These are phyloP conservation scores for Apiospora aurea DNA, from an alignment of 2,329 filamentous ascomycete genomes.

Conservation along the genomic window DNA sequence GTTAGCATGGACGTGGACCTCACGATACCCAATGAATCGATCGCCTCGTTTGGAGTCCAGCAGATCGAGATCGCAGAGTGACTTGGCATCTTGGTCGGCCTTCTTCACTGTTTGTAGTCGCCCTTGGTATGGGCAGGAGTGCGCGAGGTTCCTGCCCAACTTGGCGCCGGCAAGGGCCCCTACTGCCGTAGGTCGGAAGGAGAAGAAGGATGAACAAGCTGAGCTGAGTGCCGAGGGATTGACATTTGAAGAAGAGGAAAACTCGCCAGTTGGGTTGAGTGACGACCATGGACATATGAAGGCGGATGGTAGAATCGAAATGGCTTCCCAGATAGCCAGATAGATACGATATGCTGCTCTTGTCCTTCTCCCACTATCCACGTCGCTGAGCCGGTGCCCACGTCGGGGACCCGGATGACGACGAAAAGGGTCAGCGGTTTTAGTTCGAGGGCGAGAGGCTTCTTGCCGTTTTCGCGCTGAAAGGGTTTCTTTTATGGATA, in stretches of 20 bases:
- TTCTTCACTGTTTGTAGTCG: neutral
- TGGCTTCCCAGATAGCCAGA: too few species aligned
- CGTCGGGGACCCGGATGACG: slow-evolving; percentile 1
- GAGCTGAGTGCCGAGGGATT: neutral
- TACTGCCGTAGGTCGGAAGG: too few species aligned
- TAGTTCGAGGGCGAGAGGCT: neutral
- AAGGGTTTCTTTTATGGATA: neutral
- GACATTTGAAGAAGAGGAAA: neutral
- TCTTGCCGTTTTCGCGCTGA: neutral
- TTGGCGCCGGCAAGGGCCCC: neutral
- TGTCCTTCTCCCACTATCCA: neutral
- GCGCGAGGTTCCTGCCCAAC: neutral
- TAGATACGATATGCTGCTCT: too few species aligned
- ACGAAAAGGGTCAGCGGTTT: neutral
- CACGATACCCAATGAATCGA: neutral
- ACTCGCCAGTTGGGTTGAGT: too few species aligned
- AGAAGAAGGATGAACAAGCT: too few species aligned
- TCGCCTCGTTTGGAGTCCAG: neutral
- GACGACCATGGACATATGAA: neutral
- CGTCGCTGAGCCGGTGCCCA: neutral
- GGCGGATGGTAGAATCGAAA: too few species aligned
- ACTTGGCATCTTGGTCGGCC: neutral
- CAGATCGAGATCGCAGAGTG: neutral
- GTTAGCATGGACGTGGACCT: too few species aligned
- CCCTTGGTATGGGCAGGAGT: neutral